Evolutionary conservation across 1,284 basidiomycete genomes (phyloP), one percentile per base, ranked within the genome.

Genomic region (Cutaneotrichosporon sp.): DNA sequence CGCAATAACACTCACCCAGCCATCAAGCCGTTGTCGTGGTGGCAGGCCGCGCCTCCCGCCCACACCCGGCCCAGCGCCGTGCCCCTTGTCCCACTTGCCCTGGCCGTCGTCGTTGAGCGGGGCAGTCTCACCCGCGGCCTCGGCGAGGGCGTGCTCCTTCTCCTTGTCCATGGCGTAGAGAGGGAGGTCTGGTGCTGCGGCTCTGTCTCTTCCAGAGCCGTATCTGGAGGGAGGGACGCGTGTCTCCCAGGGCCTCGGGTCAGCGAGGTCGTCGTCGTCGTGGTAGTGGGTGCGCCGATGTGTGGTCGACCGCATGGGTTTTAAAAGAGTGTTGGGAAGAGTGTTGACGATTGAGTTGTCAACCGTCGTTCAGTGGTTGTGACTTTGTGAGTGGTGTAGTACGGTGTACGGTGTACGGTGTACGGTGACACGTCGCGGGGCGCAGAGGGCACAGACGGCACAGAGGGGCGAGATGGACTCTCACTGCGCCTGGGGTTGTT

Each of bases 21-120:
- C 76, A 1, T 67, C 62, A 51, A 74, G 59, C 25, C 73, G 68
- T 58, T 75, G 72, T 56, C 70, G 68, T 22, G 76, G 76, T 13
- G 72, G 73, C 11, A 78, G 67, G 13, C 74, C 76, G 42, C 76
- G 69, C 33, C 67, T 67, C 1, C 76, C 76, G 8, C 76, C 73
- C 14, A 73, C 58, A 8, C 76, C 74, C 8, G 76, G 76, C 0
- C 76, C 76, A 18, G 72, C 71, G 4, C 74, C 74, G 52, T 75
- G 71, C 11, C 74, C 74, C 58, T 78, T 78, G 36, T 67, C 70
- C 76, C 76, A 78, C 60, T 78, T 78, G 24, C 76, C 76, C 49
- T 71, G 69, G 59, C 73, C 75, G 50, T 72, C 71, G 4, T 69
- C 53, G 53, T 73, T 33, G 46, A 65, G 55, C 20, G 63, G 56